phyloP scores from a whole-genome alignment of 2,329 filamentous ascomycete species.

The Ophiognomonia clavigignenti-juglandacearum region DNA sequence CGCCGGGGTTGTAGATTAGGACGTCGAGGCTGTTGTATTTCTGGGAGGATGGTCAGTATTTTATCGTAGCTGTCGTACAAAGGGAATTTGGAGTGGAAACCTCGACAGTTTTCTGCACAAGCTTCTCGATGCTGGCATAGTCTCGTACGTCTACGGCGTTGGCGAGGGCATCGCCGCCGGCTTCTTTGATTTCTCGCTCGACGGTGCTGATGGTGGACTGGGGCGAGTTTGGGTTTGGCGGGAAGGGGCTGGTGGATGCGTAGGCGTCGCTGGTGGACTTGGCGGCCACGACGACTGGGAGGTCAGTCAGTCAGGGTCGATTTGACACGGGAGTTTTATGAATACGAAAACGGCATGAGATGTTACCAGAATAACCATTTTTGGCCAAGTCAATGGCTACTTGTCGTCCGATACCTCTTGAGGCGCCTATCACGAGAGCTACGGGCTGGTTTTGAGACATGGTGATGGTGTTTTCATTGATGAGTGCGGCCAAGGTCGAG shows the following conservation, averaged over 20 bases:
- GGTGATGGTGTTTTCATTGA: conserved; percentile 11
- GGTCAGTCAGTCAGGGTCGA: neutral
- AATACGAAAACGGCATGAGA: neutral
- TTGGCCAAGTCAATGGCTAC: conserved; percentile 72
- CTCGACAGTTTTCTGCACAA: conserved; percentile 54
- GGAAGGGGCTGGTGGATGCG: conserved; percentile 51
- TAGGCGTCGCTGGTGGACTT: conserved; percentile 65
- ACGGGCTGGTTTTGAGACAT: conserved; percentile 41
- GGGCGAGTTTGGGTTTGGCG: conserved; percentile 70
- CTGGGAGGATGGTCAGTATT: conserved; percentile 21
- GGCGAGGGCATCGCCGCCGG: conserved; percentile 60
- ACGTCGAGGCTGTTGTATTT: conserved; percentile 64
- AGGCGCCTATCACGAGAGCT: conserved; percentile 70
- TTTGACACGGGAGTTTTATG: neutral
- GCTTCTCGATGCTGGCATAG: conserved; percentile 51
- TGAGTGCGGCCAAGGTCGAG: no score
- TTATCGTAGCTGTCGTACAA: neutral
- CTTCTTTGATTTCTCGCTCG: conserved; percentile 63
- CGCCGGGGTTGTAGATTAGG: conserved; percentile 77
- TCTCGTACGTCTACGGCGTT: conserved; percentile 67
- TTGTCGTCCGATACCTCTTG: conserved; percentile 75
- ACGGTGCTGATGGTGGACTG: conserved; percentile 78
- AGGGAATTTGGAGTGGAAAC: conserved; percentile 18
- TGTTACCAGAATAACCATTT: conserved; percentile 63
- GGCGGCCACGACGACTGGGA: conserved; percentile 67